Base-by-base conservation (phyloP, 306 rosid genomes). In the Prunus armeniaca region DNA sequence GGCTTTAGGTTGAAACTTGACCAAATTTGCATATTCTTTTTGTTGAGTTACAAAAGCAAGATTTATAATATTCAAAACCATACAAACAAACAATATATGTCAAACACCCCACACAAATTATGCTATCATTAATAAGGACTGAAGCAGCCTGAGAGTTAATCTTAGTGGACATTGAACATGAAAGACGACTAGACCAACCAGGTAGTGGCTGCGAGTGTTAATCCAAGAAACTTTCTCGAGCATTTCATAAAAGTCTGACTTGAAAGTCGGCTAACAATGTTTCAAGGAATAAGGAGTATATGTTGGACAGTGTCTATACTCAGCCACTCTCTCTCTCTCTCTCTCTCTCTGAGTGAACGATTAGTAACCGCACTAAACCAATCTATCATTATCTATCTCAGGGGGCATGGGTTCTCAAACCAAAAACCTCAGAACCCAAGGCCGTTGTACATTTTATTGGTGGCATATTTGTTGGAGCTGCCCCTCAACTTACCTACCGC, bases 371-470 rank as follows among this genome's bases (percentile, higher is more conserved):
- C 2, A 14, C 51, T 82, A 30, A 64, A 64, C 27, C 14, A 15
- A 17, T 64, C 13, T 73, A 13, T 75, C 69, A 34, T 70, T 52
- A 65, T 46, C 4, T 61, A 72, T 87, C 52, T 72, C 83, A 95
- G 97, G 99, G 99, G 82, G 85, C 99, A 62, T 95, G 99, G 99
- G 87, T 95, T 89, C 91, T 95, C 74, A 84, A 86, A 84, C 99
- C 97, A 8, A 89, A 79, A 83, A 84, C 38, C 84, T 55, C 87
- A 64, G 76, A 84, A 61, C 97, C 99, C 25, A 88, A 84, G 80
- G 88, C 65, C 8, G 97, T 92, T 74, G 93, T 84, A 38, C 99
- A 95, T 87, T 95, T 95, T 86, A 81, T 95, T 19, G 99, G 99
- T 63, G 99, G 99, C 46, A 86, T 92, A 72, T 95, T 95, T 90